Percentiles rank a stretch among this genome's conserved stretches.
These are phyloP conservation scores for Pochonia chlamydosporia DNA, from an alignment of 2,329 filamentous ascomycete genomes.

Conservation along the genomic window DNA sequence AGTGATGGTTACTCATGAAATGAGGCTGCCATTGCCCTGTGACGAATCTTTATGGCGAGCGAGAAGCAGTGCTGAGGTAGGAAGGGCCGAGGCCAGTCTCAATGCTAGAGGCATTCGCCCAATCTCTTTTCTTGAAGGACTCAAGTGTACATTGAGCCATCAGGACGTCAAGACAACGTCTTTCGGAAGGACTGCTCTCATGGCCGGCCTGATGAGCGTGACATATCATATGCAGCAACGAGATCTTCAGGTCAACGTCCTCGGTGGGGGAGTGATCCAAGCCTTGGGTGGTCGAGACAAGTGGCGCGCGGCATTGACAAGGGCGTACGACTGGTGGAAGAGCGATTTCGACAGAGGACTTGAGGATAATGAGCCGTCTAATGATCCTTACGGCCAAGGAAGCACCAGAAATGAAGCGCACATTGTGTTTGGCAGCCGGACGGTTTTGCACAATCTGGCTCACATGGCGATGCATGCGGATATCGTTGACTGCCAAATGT, in stretches of 20 bases:
- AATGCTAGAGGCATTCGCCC: slow-evolving; percentile 77
- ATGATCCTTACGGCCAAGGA: slow-evolving; percentile 50
- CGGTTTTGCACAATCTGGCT: slow-evolving; percentile 84
- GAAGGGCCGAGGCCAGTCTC: slow-evolving; percentile 73
- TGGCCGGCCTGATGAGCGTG: slow-evolving; percentile 88
- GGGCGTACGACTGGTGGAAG: slow-evolving; percentile 92
- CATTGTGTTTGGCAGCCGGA: slow-evolving; percentile 76
- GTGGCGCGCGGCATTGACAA: slow-evolving; percentile 79
- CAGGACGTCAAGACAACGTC: slow-evolving; percentile 84
- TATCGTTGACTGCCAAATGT: slow-evolving; percentile 96
- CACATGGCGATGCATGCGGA: slow-evolving; percentile 99
- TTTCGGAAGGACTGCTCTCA: slow-evolving; percentile 87
- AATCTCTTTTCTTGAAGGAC: slow-evolving; percentile 80
- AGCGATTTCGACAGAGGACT: slow-evolving; percentile 82
- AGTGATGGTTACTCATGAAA: slow-evolving; percentile 94
- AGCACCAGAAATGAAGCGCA: slow-evolving; percentile 54
- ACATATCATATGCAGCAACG: slow-evolving; percentile 98
- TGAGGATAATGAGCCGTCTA: slow-evolving; percentile 47
- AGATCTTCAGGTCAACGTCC: slow-evolving; percentile 76
- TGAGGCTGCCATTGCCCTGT: slow-evolving; percentile 84
- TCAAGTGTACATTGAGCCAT: slow-evolving; percentile 84
- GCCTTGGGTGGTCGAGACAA: slow-evolving; percentile 83
- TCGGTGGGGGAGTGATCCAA: slow-evolving; percentile 66
- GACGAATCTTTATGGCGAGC: slow-evolving; percentile 92
- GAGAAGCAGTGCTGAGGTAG: slow-evolving; percentile 79